phyloP scores from a whole-genome alignment of 2,329 filamentous ascomycete species.

The Trichoderma sp. region DNA sequence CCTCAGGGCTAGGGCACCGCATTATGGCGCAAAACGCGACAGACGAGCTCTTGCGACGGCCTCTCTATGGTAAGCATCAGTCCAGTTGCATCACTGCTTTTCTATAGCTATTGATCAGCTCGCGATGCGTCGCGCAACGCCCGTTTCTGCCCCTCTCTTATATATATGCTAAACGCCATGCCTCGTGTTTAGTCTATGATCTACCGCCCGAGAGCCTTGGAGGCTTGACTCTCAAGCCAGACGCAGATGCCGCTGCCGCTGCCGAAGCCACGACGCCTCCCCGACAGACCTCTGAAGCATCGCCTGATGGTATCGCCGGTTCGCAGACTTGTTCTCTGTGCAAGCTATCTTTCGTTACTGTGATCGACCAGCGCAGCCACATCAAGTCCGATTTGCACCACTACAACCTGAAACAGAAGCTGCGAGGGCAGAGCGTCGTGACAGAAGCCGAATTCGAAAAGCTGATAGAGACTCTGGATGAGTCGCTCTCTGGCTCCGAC shows the following conservation, averaged over 20 bases:
- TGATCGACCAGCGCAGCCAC: slow-evolving; percentile 83
- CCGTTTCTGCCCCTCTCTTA: not conserved
- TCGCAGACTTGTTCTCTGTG: slow-evolving; percentile 84
- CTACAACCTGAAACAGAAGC: slow-evolving; percentile 92
- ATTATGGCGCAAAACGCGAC: slow-evolving; percentile 45
- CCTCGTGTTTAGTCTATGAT: slow-evolving; percentile 68
- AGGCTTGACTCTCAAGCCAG: slow-evolving; percentile 59
- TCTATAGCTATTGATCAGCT: not conserved
- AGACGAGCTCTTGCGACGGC: slow-evolving; percentile 54
- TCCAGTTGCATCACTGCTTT: slow-evolving; percentile 9
- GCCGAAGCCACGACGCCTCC: slow-evolving; percentile 24
- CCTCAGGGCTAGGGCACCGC: not conserved
- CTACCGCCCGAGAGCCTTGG: slow-evolving; percentile 74
- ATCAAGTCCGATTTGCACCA: slow-evolving; percentile 88
- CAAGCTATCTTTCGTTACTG: slow-evolving; percentile 67
- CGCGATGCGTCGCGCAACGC: not conserved
- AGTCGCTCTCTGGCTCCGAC: slow-evolving; percentile 89
- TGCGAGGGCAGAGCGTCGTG: slow-evolving; percentile 72
- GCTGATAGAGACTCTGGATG: slow-evolving; percentile 81
- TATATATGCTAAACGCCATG: not conserved
- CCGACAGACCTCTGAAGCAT: not conserved
- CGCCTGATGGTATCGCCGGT: slow-evolving; percentile 49
- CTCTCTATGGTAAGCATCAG: slow-evolving; percentile 52
- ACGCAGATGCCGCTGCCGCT: slow-evolving; percentile 37
- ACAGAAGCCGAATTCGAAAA: slow-evolving; percentile 85